phyloP scores from a whole-genome alignment of 768 basidiomycete species.

The Mycena amicta region DNA sequence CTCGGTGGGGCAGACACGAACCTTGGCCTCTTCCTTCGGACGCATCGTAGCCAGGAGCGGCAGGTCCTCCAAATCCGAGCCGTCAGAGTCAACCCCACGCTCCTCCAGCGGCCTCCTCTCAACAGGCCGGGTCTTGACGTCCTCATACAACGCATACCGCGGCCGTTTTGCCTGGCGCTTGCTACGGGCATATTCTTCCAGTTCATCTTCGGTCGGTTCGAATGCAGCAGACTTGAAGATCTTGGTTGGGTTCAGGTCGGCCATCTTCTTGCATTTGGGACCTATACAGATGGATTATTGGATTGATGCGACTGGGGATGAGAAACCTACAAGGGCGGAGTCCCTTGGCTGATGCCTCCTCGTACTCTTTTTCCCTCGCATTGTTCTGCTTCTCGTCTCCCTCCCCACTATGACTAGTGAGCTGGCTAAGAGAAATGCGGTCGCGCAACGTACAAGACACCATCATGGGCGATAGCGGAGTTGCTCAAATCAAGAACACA shows the following conservation, averaged over 20 bases:
- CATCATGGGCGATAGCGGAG: conserved; percentile 55
- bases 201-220: conserved; percentile 64
- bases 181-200: conserved; percentile 42
- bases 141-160: conserved; percentile 19
- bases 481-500: conserved; percentile 58
- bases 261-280: conserved; percentile 69
- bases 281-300: conserved; percentile 39
- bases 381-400: conserved; percentile 59
- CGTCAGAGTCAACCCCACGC: conserved; percentile 47
- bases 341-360: conserved; percentile 58
- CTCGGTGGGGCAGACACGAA: neutral
- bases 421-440: no score
- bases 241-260: conserved; percentile 50
- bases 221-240: conserved; percentile 70
- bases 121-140: conserved; percentile 30
- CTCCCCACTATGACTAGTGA: no score
- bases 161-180: conserved; percentile 32
- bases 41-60: conserved; percentile 39
- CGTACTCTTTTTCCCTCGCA: conserved; percentile 56
- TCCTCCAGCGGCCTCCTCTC: conserved; percentile 28
- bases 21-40: conserved; percentile 37
- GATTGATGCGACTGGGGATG: neutral
- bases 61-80: conserved; percentile 52
- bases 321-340: conserved; percentile 55
- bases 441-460: conserved; percentile 63